phyloP scores from a whole-genome alignment of 352 stramenopile genomes.

The Ophiocytium majus region DNA sequence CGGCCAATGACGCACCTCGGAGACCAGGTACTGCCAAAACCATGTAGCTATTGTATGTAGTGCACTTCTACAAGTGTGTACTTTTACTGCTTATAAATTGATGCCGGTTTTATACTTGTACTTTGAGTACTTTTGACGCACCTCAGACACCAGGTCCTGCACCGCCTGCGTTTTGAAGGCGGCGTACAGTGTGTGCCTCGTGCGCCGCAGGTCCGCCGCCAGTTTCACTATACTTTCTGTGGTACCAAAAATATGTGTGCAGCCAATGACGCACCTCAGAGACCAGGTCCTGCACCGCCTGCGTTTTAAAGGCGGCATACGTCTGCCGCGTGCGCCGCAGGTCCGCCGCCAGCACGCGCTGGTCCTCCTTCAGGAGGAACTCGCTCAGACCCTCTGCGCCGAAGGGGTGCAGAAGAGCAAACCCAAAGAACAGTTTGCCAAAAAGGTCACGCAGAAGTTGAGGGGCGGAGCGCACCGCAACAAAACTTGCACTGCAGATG shows the following conservation, averaged over 20 bases:
- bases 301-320: slow-evolving; percentile 53
- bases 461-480: too few relatives aligned
- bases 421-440: too few relatives aligned
- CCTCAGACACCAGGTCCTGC: neutral
- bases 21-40: too few relatives aligned
- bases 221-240: too few relatives aligned
- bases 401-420: too few relatives aligned
- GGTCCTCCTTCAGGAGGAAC: slow-evolving; percentile 37
- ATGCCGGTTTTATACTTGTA: neutral
- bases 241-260: too few relatives aligned
- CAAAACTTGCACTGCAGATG: too few relatives aligned
- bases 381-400: slow-evolving; percentile 10
- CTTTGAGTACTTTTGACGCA: neutral
- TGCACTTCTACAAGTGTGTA: too few relatives aligned
- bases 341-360: slow-evolving; percentile 47
- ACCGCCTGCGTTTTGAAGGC: neutral
- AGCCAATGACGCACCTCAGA: slow-evolving; percentile 24
- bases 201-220: too few relatives aligned
- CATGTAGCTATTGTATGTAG: too few relatives aligned
- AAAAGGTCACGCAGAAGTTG: too few relatives aligned
- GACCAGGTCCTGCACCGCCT: slow-evolving; percentile 48
- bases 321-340: slow-evolving; percentile 47
- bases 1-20: neutral
- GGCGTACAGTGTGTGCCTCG: neutral
- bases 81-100: too few relatives aligned